These are phyloP conservation scores for Volvariella volvacea DNA, from an alignment of 1,284 basidiomycete species.

Conservation along the genomic window DNA sequence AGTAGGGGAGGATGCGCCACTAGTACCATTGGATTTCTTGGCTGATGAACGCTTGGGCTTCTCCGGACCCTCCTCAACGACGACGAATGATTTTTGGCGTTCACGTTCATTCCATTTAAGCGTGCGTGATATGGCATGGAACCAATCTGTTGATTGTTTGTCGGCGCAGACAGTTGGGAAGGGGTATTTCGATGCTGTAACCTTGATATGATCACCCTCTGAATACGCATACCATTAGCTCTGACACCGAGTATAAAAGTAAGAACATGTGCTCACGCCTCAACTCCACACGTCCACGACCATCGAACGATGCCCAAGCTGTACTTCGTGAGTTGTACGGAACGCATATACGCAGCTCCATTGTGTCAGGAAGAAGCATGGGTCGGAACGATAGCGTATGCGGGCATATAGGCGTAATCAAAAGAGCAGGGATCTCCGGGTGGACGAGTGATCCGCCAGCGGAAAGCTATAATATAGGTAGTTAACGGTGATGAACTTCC, in stretches of 20 bases:
- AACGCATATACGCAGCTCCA: constrained; percentile 97
- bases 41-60: constrained; percentile 7
- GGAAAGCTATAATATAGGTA: constrained; percentile 57
- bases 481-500: constrained; percentile 1
- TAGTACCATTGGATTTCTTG: neutral
- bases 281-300: constrained; percentile 91
- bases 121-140: constrained; percentile 93
- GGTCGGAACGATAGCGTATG: constrained; percentile 98
- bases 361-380: constrained; percentile 97
- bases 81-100: constrained; percentile 94
- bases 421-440: constrained; percentile 93
- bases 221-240: constrained; percentile 6
- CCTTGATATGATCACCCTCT: constrained; percentile 99
- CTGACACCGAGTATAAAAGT: neutral
- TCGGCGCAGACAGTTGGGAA: constrained; percentile 98
- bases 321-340: constrained; percentile 98
- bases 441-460: constrained; percentile 98
- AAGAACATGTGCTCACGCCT: constrained; percentile 61
- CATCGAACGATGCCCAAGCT: constrained; percentile 99
- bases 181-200: constrained; percentile 95
- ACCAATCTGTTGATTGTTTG: constrained; percentile 98
- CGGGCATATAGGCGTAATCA: constrained; percentile 98
- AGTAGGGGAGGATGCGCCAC: constrained; percentile 2
- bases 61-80: constrained; percentile 77
- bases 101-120: constrained; percentile 98